phyloP scores from a whole-genome alignment of 2,329 filamentous ascomycete species.

The Metarhizium guizhouense region DNA sequence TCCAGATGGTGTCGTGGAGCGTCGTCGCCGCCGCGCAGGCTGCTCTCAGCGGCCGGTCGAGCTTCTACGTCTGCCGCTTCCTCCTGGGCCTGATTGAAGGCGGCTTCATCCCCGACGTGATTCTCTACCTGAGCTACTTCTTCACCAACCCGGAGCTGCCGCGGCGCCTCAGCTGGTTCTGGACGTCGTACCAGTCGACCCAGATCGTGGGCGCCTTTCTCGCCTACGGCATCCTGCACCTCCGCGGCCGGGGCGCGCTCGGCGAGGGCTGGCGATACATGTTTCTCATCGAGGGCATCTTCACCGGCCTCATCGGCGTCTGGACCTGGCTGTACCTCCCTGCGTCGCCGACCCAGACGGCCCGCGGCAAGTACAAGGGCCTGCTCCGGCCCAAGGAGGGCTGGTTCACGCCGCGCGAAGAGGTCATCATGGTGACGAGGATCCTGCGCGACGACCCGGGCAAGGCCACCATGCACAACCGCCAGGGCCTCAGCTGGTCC shows the following conservation, averaged over 20 bases:
- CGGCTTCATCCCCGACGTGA: conserved; percentile 47
- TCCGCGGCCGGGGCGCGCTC: conserved; percentile 3
- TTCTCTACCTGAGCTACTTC: conserved; percentile 23
- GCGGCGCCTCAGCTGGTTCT: conserved; percentile 20
- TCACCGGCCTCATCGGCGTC: conserved; percentile 7
- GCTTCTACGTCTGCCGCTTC: conserved; percentile 22
- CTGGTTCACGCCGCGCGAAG: conserved; percentile 48
- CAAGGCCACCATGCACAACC: conserved; percentile 46
- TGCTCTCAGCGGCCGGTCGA: conserved; percentile 16
- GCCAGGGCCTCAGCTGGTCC: conserved; percentile 39
- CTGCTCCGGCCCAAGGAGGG: conserved; percentile 23
- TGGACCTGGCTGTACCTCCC: conserved; percentile 5
- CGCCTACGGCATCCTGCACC: conserved; percentile 18
- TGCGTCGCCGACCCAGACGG: conserved; percentile 6
- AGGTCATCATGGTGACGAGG: conserved; percentile 50
- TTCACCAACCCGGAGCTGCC: conserved; percentile 22
- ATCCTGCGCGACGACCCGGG: conserved; percentile 45
- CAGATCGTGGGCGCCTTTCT: conserved; percentile 18
- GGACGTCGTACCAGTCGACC: conserved; percentile 17
- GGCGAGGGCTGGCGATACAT: conserved; percentile 6
- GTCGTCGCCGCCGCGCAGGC: conserved; percentile 24
- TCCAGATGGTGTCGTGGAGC: conserved; percentile 31
- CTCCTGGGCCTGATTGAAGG: conserved; percentile 42
- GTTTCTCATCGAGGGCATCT: conserved; percentile 4
- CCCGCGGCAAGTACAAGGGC: conserved; percentile 7